A percentile compares a stretch with the other conserved stretches of the same genome.
These are phyloP conservation scores for Saturnispora besseyi DNA, from an alignment of 805 yeast genomes.

Conservation along the genomic window DNA sequence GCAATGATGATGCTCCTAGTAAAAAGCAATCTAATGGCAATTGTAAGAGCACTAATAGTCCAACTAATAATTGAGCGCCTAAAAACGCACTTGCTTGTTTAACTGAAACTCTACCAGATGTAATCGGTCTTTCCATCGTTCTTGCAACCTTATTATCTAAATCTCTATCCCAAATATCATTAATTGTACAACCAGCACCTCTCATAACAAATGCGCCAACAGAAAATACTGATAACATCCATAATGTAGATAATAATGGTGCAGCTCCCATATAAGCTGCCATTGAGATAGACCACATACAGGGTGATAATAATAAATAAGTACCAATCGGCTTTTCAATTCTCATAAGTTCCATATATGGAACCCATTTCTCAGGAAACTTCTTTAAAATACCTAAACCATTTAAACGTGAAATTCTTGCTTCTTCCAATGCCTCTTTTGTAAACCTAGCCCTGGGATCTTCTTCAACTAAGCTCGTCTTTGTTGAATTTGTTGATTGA, in stretches of 20 bases:
- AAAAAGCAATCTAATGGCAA: constrained; percentile 77
- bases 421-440: constrained; percentile 39
- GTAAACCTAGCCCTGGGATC: constrained; percentile 19
- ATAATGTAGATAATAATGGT: constrained; percentile 50
- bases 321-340: constrained; percentile 97
- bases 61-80: constrained; percentile 65
- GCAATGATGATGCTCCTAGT: constrained; percentile 72
- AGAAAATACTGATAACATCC: constrained; percentile 62
- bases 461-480: neutral
- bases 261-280: constrained; percentile 73
- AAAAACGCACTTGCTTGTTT: constrained; percentile 63
- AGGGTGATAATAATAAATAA: constrained; percentile 70
- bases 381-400: constrained; percentile 43
- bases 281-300: constrained; percentile 88
- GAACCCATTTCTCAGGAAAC: constrained; percentile 68
- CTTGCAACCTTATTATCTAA: constrained; percentile 81
- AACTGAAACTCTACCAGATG: constrained; percentile 71
- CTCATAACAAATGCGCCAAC: constrained; percentile 87
- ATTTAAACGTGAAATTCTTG: constrained; percentile 40
- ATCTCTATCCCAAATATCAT: constrained; percentile 78
- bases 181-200: constrained; percentile 96
- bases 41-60: constrained; percentile 59
- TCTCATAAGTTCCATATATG: constrained; percentile 88
- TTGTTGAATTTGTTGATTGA: neutral
- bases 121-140: constrained; percentile 86